Conservation (phyloP, 192 early-diverging fungal species). For the Mortierella claussenii region DNA sequence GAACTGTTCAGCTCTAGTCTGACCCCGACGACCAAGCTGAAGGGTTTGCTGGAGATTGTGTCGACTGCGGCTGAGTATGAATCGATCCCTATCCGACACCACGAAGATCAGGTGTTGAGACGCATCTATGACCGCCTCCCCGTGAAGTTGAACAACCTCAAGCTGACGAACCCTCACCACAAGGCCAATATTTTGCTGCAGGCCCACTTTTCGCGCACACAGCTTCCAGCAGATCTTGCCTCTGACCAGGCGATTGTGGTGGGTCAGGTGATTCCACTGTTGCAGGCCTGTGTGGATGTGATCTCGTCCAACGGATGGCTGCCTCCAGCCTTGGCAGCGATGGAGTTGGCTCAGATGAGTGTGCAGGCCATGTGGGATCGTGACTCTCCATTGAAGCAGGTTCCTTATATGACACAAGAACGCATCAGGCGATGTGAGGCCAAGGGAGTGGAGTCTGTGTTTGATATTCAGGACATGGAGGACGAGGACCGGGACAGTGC, state of each 20-base stretch:
- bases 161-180: constrained; percentile 90
- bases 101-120: constrained; percentile 85
- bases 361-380: constrained; percentile 98
- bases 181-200: constrained; percentile 95
- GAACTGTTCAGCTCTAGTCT: constrained; percentile 94
- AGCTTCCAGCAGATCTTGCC: constrained; percentile 91
- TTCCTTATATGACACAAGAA: constrained; percentile 84
- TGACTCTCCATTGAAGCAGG: constrained; percentile 90
- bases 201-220: constrained; percentile 92
- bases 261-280: constrained; percentile 78
- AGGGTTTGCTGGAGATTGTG: constrained; percentile 93
- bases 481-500: constrained; percentile 80
- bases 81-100: constrained; percentile 90
- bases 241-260: constrained; percentile 83
- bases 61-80: constrained; percentile 95
- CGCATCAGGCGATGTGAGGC: constrained; percentile 78
- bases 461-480: constrained; percentile 95
- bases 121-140: constrained; percentile 87
- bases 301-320: constrained; percentile 93
- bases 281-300: constrained; percentile 96
- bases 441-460: constrained; percentile 84
- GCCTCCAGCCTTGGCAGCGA: constrained; percentile 86
- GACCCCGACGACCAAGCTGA: constrained; percentile 85
- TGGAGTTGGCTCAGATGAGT: constrained; percentile 98
- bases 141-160: constrained; percentile 73